These are phyloP conservation scores for Ambrosiella xylebori DNA, from an alignment of 2,329 filamentous ascomycete genomes.

Conservation along the genomic window DNA sequence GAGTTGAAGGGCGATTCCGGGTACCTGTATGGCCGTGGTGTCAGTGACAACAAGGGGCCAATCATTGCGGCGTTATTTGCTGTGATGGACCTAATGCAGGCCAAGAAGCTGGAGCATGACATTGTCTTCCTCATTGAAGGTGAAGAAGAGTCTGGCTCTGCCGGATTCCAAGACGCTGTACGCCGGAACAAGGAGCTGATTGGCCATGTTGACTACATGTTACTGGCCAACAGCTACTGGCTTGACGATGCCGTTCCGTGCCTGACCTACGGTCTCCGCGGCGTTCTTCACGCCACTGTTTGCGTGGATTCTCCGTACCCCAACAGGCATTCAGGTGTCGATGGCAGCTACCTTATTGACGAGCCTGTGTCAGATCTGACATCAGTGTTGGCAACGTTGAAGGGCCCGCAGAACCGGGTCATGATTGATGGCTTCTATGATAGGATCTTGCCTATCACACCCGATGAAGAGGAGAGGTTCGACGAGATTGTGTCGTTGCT, in stretches of 20 bases:
- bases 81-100: constrained; percentile 71
- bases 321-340: constrained; percentile 91
- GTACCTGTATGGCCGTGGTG: constrained; percentile 87
- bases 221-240: constrained; percentile 97
- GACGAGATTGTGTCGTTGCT: constrained; percentile 68
- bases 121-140: constrained; percentile 91
- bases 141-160: constrained; percentile 86
- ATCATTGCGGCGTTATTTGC: constrained; percentile 89
- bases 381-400: constrained; percentile 62
- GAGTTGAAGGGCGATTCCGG: constrained; percentile 77
- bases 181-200: constrained; percentile 66
- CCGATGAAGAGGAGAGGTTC: constrained; percentile 64
- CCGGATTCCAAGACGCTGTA: constrained; percentile 76
- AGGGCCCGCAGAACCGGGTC: constrained; percentile 63
- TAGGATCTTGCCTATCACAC: constrained; percentile 55
- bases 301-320: constrained; percentile 73
- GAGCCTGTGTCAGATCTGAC: constrained; percentile 88
- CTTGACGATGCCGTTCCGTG: constrained; percentile 90
- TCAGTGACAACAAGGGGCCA: constrained; percentile 94
- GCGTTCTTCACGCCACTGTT: constrained; percentile 83
- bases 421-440: constrained; percentile 83
- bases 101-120: constrained; percentile 71
- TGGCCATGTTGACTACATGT: constrained; percentile 80
- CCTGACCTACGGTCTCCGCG: constrained; percentile 81
- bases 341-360: constrained; percentile 76